phyloP scores from a whole-genome alignment of 2,329 filamentous ascomycete genomes.

The Pestalotiopsis sp. region DNA sequence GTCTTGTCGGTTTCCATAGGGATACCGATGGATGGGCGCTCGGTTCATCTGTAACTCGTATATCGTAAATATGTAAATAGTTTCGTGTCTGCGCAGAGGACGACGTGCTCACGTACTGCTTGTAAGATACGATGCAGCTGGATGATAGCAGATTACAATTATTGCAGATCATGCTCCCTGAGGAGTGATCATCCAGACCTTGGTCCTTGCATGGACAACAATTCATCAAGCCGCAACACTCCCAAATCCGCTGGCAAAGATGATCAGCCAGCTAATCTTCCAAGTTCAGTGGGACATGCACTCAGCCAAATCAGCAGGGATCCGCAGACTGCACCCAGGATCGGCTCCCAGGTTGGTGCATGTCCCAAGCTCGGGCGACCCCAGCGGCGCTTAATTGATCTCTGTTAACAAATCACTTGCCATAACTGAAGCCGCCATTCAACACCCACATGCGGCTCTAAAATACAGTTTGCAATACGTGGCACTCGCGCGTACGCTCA shows the following conservation, averaged over 20 bases:
- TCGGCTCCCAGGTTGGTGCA: neutral
- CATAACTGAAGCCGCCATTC: neutral
- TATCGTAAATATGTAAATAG: no score
- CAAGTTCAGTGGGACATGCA: constrained; percentile 4
- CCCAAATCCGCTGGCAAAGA: neutral
- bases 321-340: neutral
- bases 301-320: neutral
- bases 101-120: no score
- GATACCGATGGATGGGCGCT: no score
- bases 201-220: neutral
- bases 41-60: no score
- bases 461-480: neutral
- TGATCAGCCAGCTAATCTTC: neutral
- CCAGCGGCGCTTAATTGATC: constrained; percentile 7
- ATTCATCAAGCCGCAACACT: neutral
- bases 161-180: neutral
- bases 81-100: no score
- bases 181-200: neutral
- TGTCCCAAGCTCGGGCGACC: neutral
- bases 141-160: neutral
- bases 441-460: constrained; percentile 1
- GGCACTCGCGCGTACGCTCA: neutral
- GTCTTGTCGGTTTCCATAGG: no score
- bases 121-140: neutral
- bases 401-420: neutral